phyloP scores from a whole-genome alignment of 2,329 filamentous ascomycete species.

The Didymosphaeria variabile region DNA sequence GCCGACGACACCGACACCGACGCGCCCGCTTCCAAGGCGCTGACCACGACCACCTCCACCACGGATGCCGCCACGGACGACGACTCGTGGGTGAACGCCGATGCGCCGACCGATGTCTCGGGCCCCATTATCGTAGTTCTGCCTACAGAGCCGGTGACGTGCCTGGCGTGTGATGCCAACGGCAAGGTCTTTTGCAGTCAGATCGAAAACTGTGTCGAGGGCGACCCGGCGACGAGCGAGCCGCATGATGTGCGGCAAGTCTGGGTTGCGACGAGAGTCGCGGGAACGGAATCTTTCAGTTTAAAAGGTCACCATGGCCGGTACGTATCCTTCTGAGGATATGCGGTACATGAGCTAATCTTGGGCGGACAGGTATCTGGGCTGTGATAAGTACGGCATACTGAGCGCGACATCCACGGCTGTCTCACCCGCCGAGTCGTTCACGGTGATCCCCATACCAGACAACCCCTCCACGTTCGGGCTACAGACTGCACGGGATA shows the following conservation, averaged over 20 bases:
- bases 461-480: conserved; percentile 77
- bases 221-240: conserved; percentile 83
- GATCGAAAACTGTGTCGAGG: conserved; percentile 89
- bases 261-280: conserved; percentile 86
- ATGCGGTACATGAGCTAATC: neutral
- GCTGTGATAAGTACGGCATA: conserved; percentile 83
- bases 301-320: conserved; percentile 92
- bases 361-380: conserved; percentile 71
- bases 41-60: conserved; percentile 43
- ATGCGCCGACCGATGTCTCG: conserved; percentile 74
- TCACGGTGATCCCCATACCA: conserved; percentile 68
- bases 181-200: conserved; percentile 85
- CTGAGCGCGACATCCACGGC: conserved; percentile 81
- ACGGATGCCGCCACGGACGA: conserved; percentile 67
- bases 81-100: conserved; percentile 92
- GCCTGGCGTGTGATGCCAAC: conserved; percentile 83
- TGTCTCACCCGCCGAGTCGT: conserved; percentile 84
- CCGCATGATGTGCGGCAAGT: conserved; percentile 96
- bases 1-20: conserved; percentile 60
- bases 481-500: conserved; percentile 76
- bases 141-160: conserved; percentile 75
- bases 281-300: conserved; percentile 81
- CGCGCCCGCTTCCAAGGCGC: conserved; percentile 42
- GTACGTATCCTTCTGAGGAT: conserved; percentile 52
- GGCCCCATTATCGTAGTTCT: conserved; percentile 87